A percentile compares a stretch with the other conserved stretches of the same genome.
phyloP scores from a whole-genome alignment of 129 eudicot species.

The Centella asiatica region DNA sequence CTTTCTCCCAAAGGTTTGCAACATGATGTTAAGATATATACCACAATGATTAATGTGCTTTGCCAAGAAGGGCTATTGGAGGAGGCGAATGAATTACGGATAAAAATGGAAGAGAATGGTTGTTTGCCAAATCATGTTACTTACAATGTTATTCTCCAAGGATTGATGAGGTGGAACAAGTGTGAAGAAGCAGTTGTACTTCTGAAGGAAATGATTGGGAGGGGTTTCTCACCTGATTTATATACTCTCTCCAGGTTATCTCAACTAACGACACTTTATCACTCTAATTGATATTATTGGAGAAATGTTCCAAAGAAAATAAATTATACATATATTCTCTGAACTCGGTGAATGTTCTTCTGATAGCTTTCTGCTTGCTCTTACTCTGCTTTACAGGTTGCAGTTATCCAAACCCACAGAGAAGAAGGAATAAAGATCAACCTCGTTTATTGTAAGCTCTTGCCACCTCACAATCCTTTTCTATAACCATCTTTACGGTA shows the following conservation, averaged over 20 bases:
- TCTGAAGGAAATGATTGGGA: constrained; percentile 26
- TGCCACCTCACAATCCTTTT: no score
- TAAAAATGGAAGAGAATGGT: constrained; percentile 37
- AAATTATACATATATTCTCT: not conserved
- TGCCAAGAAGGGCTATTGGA: constrained; percentile 28
- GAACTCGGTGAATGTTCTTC: not conserved
- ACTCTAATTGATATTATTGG: constrained; percentile 1
- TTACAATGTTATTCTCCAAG: constrained; percentile 29
- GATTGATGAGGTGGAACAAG: constrained; percentile 18
- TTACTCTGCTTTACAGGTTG: no score
- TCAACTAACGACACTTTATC: not conserved
- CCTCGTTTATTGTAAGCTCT: no score
- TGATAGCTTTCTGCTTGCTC: not conserved
- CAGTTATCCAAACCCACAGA: no score
- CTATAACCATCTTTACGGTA: no score
- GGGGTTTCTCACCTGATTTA: constrained; percentile 11
- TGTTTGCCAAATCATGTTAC: no score
- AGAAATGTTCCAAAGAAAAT: not conserved
- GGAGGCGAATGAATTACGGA: constrained; percentile 26
- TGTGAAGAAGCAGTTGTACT: constrained; percentile 20
- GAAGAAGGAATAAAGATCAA: no score
- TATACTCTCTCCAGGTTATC: not conserved
- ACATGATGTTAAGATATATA: constrained; percentile 23
- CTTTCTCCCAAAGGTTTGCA: constrained; percentile 17
- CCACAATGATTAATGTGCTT: constrained; percentile 28